These are phyloP conservation scores for Amniculicola lignicola DNA, from an alignment of 495 filamentous ascomycete species.

Conservation along the genomic window DNA sequence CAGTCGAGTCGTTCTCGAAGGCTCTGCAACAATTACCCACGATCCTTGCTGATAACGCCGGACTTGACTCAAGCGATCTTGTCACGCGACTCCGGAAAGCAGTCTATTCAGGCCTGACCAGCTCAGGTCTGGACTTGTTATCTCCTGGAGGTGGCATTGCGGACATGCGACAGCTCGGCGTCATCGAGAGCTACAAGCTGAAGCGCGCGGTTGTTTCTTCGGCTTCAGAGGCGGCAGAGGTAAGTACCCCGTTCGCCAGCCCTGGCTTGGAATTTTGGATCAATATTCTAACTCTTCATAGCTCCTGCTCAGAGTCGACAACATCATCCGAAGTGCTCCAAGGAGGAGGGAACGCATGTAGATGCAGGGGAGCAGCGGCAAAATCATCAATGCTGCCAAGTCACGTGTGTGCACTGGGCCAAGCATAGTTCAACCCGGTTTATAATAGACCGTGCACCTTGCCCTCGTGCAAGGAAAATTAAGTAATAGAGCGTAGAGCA, in stretches of 20 bases:
- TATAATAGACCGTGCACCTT: too few relatives aligned
- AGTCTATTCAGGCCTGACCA: slow-evolving; percentile 89
- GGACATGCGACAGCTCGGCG: slow-evolving; percentile 93
- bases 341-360: slow-evolving; percentile 70
- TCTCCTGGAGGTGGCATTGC: slow-evolving; percentile 89
- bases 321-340: slow-evolving; percentile 79
- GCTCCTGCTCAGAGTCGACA: slow-evolving; percentile 79
- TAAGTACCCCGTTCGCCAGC: slow-evolving; percentile 47
- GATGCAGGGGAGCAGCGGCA: background rate
- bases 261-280: slow-evolving; percentile 18
- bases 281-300: slow-evolving; percentile 39
- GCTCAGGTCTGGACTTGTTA: slow-evolving; percentile 82
- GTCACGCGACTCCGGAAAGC: slow-evolving; percentile 88
- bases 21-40: slow-evolving; percentile 92
- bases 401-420: too few relatives aligned
- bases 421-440: too few relatives aligned
- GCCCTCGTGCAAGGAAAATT: too few relatives aligned
- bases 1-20: slow-evolving; percentile 82
- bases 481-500: too few relatives aligned
- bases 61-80: slow-evolving; percentile 89
- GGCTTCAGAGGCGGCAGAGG: slow-evolving; percentile 93
- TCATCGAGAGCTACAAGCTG: slow-evolving; percentile 98
- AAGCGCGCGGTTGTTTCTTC: slow-evolving; percentile 95
- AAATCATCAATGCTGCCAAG: background rate
- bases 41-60: slow-evolving; percentile 95